Evolutionary conservation across 2,329 filamentous ascomycete species (phyloP).

Genomic region (Xylaria hypoxylon): DNA sequence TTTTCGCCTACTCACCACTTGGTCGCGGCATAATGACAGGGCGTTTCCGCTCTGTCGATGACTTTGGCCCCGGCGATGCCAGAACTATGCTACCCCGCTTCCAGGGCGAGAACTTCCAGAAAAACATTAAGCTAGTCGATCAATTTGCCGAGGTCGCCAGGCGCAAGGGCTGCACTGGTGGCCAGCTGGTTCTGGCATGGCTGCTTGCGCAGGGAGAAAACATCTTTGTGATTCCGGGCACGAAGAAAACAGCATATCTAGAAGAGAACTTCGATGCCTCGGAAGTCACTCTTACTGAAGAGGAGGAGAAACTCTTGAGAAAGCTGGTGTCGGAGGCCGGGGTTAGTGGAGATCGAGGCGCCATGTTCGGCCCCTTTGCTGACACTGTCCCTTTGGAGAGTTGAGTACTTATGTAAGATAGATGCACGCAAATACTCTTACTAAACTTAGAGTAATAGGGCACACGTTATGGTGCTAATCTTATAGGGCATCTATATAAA

Average conservation of each 20-base stretch:
- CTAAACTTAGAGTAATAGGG: too few relatives aligned
- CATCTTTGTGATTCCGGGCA: slow-evolving; percentile 56
- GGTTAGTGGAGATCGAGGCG: slow-evolving; percentile 23
- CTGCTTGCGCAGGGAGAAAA: slow-evolving; percentile 60
- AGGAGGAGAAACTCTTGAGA: slow-evolving; percentile 45
- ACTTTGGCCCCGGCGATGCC: slow-evolving; percentile 26
- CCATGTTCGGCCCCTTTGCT: slow-evolving; percentile 24
- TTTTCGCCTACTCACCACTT: slow-evolving; percentile 58
- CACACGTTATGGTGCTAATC: too few relatives aligned
- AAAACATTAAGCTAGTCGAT: slow-evolving; percentile 56
- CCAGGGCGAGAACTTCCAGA: slow-evolving; percentile 60
- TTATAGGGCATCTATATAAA: too few relatives aligned
- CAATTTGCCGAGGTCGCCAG: slow-evolving; percentile 46
- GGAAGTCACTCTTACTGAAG: slow-evolving; percentile 42
- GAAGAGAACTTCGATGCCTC: slow-evolving; percentile 51
- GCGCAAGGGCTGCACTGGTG: slow-evolving; percentile 56
- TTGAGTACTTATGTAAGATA: neutral
- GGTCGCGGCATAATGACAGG: slow-evolving; percentile 59
- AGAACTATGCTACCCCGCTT: slow-evolving; percentile 54
- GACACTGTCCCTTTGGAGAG: slow-evolving; percentile 17
- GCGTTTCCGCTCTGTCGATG: slow-evolving; percentile 51
- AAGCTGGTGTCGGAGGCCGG: slow-evolving; percentile 31
- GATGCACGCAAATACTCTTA: too few relatives aligned
- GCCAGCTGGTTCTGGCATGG: slow-evolving; percentile 69
- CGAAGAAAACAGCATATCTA: slow-evolving; percentile 52